phyloP scores from a whole-genome alignment of 139 green algal genomes.

The Tetradesmus obliquus region DNA sequence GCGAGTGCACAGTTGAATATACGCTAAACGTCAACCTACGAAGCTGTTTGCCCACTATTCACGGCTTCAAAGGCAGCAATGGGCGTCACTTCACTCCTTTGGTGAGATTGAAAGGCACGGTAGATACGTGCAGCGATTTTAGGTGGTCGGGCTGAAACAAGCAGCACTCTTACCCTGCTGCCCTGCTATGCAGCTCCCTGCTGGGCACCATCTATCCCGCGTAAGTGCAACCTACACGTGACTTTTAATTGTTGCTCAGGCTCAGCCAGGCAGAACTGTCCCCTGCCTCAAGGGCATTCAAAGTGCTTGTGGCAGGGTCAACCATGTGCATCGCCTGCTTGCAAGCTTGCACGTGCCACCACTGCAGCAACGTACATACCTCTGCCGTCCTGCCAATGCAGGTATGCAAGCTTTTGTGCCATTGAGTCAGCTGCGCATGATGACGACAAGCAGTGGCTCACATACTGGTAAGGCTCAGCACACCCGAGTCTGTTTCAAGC shows the following conservation, averaged over 20 bases:
- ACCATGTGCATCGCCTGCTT: no score
- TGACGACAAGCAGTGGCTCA: slow-evolving; percentile 48
- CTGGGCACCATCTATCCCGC: not conserved
- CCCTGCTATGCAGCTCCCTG: not conserved
- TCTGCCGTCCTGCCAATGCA: not conserved
- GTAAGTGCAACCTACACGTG: not conserved
- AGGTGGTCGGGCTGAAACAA: not conserved
- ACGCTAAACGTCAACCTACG: not conserved
- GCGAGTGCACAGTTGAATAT: not conserved
- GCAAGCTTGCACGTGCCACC: not conserved
- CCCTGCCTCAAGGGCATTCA: no score
- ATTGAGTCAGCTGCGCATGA: slow-evolving; percentile 37
- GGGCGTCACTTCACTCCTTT: not conserved
- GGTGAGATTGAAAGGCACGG: not conserved
- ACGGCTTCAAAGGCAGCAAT: not conserved
- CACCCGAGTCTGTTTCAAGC: not conserved
- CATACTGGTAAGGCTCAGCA: slow-evolving; percentile 25
- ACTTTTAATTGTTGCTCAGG: not conserved
- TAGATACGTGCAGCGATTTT: not conserved
- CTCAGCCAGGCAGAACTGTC: not conserved
- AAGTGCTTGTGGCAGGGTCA: no score
- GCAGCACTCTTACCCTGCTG: not conserved
- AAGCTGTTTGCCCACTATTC: not conserved
- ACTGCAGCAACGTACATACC: not conserved
- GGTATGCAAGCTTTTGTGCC: slow-evolving; percentile 47